Percentiles rank a stretch among this genome's conserved stretches.
These are phyloP conservation scores for Trypanosoma lewisi DNA, from an alignment of 208 protist genomes.

Conservation along the genomic window DNA sequence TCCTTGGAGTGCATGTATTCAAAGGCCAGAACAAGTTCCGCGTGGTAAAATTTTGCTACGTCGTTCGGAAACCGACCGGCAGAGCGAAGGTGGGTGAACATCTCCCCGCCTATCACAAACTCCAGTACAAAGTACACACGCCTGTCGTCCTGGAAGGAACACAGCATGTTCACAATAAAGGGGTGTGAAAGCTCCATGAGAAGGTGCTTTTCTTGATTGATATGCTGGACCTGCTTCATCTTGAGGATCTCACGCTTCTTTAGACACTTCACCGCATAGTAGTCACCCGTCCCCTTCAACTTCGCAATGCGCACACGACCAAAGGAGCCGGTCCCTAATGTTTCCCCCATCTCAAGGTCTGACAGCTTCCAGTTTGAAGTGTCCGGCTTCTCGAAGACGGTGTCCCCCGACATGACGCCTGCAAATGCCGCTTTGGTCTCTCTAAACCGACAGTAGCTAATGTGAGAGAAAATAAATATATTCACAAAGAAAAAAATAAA, in stretches of 20 bases:
- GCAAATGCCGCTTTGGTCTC: background rate
- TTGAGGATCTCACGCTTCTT: conserved; percentile 88
- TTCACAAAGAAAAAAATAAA: too few relatives aligned
- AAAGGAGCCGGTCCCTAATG: conserved; percentile 92
- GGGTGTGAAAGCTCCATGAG: conserved; percentile 90
- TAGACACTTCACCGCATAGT: conserved; percentile 91
- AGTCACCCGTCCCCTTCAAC: conserved; percentile 74
- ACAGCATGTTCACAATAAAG: conserved; percentile 93
- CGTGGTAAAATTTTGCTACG: conserved; percentile 90
- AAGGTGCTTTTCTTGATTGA: conserved; percentile 90
- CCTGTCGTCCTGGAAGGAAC: conserved; percentile 92
- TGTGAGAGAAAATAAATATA: too few relatives aligned
- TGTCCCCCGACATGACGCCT: conserved; percentile 22
- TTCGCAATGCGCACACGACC: conserved; percentile 89
- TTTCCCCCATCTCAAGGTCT: conserved; percentile 85
- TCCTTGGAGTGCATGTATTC: conserved; percentile 90
- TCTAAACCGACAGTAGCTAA: too few relatives aligned
- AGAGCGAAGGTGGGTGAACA: conserved; percentile 88
- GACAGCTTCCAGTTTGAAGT: conserved; percentile 68
- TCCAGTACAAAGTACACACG: conserved; percentile 93
- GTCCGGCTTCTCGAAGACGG: conserved; percentile 62
- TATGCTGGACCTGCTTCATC: conserved; percentile 86
- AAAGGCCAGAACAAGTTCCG: conserved; percentile 89
- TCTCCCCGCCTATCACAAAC: conserved; percentile 91
- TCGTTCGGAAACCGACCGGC: conserved; percentile 84